These are phyloP conservation scores for Beauveria pseudobassiana DNA, from an alignment of 2,329 filamentous ascomycete species.

Conservation along the genomic window DNA sequence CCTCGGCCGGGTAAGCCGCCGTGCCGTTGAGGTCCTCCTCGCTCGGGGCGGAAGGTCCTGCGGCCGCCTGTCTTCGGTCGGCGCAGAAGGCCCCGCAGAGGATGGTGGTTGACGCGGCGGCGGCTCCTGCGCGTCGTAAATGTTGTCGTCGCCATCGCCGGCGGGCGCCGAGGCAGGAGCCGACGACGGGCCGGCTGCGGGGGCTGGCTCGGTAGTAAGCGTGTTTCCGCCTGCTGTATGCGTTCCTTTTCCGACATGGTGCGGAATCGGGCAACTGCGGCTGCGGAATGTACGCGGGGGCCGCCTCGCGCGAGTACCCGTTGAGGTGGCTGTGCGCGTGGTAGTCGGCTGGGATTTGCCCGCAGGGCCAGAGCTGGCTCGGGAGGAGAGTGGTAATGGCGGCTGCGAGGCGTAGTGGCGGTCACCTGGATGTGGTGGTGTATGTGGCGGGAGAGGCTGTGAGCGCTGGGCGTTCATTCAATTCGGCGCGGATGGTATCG, in stretches of 20 bases:
- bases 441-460: conserved; percentile 19
- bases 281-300: conserved; percentile 48
- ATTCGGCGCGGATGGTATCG: conserved; percentile 19
- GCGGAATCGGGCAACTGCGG: conserved; percentile 54
- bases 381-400: conserved; percentile 12
- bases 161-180: conserved; percentile 14
- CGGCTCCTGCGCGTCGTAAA: conserved; percentile 40
- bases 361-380: conserved; percentile 13
- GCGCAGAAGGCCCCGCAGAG: conserved; percentile 12
- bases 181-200: conserved; percentile 29
- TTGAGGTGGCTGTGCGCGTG: conserved; percentile 13
- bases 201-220: conserved; percentile 75
- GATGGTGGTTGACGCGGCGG: conserved; percentile 20
- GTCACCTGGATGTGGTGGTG: conserved; percentile 30
- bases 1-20: conserved; percentile 42
- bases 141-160: conserved; percentile 35
- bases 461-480: conserved; percentile 14
- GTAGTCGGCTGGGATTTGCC: conserved; percentile 7
- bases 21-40: conserved; percentile 32
- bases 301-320: conserved; percentile 16
- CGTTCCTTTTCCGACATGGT: conserved; percentile 75
- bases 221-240: conserved; percentile 67
- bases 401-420: conserved; percentile 7
- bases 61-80: conserved; percentile 18
- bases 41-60: conserved; percentile 36